Evolutionary conservation across 1,284 basidiomycete genomes (phyloP), one percentile per base, ranked within the genome.

Genomic region (Chiua sp.): DNA sequence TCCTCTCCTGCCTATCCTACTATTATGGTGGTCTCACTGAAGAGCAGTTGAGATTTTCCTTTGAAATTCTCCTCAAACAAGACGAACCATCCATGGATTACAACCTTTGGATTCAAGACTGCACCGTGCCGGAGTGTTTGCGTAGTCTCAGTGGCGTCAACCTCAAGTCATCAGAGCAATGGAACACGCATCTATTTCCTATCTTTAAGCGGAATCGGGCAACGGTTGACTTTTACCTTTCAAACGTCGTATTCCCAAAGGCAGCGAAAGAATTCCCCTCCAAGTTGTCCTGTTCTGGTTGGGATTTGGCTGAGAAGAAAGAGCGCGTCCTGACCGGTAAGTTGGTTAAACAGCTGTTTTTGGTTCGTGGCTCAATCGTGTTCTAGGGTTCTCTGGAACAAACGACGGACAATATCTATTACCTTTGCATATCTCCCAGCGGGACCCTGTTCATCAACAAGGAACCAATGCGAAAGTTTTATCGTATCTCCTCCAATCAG

Each of bases 301-400:
- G 84, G 84, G 84, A 86, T 69, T 68, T 86, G 37, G 81, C 79
- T 0, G 78, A 79, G 56, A 58, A 53, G 11, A 79, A 71, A 53
- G 49, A 51, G 1, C 71, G 77, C 39, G 28, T 77, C 1, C 22
- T 65, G 13, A 70, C 64, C 0, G 68, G 68, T 71, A 15, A 55
- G 66, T 55, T 2, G 20, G n/a, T 8, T 4, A 13, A 22, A 23
- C n/a, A 15, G 22, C 13, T 18, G 26, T 12, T 10, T 15, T 7
- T 7, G 32, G 26, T 16, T 13, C 15, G 3, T 18, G 28, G 26
- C 56, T 53, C 7, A 52, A 20, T 16, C 4, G 7, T 16, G 3
- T 22, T 79, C 72, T 6, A 86, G 85, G 85, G 0, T 87, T 86
- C 65, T 86, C 82, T 48, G 85, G 85, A 13, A 86, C 84, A 2